Percentiles rank a stretch among this genome's conserved stretches.
Evolutionary conservation across 2,329 filamentous ascomycete species (phyloP).

Genomic region (Aspergillus ruber): DNA sequence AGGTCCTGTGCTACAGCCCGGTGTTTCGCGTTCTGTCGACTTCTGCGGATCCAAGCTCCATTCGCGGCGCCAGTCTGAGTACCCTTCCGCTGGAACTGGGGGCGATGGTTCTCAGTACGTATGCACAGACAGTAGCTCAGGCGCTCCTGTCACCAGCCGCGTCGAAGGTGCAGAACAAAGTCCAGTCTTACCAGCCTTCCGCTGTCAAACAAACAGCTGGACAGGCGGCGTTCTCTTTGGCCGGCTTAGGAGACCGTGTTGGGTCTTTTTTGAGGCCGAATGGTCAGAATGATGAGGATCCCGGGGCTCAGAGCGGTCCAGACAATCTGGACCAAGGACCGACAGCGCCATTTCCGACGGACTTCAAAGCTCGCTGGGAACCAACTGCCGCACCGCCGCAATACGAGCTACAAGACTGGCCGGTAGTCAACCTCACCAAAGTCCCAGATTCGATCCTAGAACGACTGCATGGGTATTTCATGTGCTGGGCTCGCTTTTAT

Average conservation of each 20-base stretch:
- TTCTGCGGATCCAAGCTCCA: constrained; percentile 53
- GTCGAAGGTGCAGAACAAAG: constrained; percentile 17
- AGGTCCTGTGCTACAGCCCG: constrained; percentile 58
- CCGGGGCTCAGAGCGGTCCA: neutral
- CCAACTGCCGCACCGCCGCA: neutral
- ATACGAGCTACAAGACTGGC: constrained; percentile 35
- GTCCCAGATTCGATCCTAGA: constrained; percentile 49
- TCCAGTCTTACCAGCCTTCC: constrained; percentile 23
- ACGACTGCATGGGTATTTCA: constrained; percentile 56
- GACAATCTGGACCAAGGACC: constrained; percentile 23
- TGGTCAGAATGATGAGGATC: constrained; percentile 17
- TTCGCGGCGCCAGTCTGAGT: constrained; percentile 58
- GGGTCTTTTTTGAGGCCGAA: constrained; percentile 1
- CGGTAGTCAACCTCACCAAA: constrained; percentile 45
- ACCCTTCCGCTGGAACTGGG: constrained; percentile 63
- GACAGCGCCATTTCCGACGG: constrained; percentile 24
- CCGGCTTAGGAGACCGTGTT: constrained; percentile 23
- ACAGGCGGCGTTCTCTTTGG: constrained; percentile 26
- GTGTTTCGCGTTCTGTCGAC: constrained; percentile 64
- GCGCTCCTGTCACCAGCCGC: constrained; percentile 19
- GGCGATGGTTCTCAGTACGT: constrained; percentile 37
- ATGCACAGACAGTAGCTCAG: constrained; percentile 31
- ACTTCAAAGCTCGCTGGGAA: constrained; percentile 16
- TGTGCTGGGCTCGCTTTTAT: constrained; percentile 53
- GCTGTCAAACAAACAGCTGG: constrained; percentile 25